Evolutionary conservation across 768 basidiomycete genomes (phyloP), one percentile per base, ranked within the genome.

Genomic region (Hygrocybe punicea): DNA sequence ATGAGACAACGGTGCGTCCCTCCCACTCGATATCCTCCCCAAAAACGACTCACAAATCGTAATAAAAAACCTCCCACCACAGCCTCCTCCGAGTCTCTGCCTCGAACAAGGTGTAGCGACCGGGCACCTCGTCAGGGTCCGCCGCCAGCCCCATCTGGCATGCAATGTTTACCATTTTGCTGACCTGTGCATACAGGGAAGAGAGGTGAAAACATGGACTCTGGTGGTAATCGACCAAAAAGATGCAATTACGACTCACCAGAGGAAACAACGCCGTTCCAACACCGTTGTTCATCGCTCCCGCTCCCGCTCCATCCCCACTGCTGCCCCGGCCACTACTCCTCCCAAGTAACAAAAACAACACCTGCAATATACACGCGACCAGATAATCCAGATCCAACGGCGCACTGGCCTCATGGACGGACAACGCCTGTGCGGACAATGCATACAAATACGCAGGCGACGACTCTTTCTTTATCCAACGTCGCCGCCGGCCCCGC

Each of bases 61-160:
- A 90, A 69, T 81, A 89, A 65, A 84, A 79, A 10, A 90, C 76
- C 52, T 89, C 86, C 90, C 90, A 92, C 87, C 90, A 90, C 6
- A 89, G 68, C 78, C 68, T 64, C 47, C 70, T 66, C 46, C 69
- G 69, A 58, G 65, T 65, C 33, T 75, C 74, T 47, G 24, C 59
- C 61, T 54, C 53, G 42, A 56, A 61, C 58, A 45, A 36, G 23
- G 23, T 47, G 47, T 37, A 55, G 44, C 58, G 59, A 13, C 52
- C 57, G 33, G 42, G 70, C 56, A 75, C 75, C 58, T 81, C 81
- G 58, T 81, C 82, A 0, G 84, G 82, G 61, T 89, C 87, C 25
- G 72, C 69, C 13, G 76, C 78, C 7, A 91, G 76, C 1, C 86
- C 86, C 75, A 89, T 81, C 55, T 73, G 73, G 6, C 86, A 78